Conservation (phyloP, 75 land plant species). For the Selaginella moellendorffii region DNA sequence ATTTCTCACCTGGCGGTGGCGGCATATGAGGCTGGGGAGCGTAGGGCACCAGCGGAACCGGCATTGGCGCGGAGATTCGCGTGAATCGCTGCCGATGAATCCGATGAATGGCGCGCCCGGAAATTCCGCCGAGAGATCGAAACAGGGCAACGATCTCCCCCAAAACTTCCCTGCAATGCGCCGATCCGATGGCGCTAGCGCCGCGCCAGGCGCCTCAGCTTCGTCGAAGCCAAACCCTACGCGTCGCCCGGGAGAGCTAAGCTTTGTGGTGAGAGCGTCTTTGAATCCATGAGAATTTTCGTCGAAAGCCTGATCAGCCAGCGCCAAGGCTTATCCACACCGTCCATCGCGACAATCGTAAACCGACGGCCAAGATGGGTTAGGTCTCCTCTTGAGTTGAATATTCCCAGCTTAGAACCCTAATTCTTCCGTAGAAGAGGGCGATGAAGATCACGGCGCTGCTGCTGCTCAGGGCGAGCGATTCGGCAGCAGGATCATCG, state of each 20-base stretch:
- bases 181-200: neutral
- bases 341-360: neutral
- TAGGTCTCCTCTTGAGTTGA: no score
- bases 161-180: neutral
- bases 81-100: neutral
- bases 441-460: conserved; percentile 89
- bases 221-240: neutral
- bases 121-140: no score
- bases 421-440: neutral
- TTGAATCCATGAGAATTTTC: neutral
- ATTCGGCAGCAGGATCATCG: conserved; percentile 16
- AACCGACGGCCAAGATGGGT: no score
- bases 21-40: conserved; percentile 13
- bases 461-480: conserved; percentile 37
- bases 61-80: conserved; percentile 4
- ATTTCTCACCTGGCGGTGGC: neutral
- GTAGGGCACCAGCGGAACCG: conserved; percentile 15
- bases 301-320: neutral
- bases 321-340: neutral
- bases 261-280: neutral
- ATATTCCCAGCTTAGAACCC: neutral
- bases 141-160: neutral
- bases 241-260: neutral
- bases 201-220: neutral
- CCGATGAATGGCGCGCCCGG: no score